Evolutionary conservation across 2,329 filamentous ascomycete genomes (phyloP).

Genomic region (Biscogniauxia marginata): DNA sequence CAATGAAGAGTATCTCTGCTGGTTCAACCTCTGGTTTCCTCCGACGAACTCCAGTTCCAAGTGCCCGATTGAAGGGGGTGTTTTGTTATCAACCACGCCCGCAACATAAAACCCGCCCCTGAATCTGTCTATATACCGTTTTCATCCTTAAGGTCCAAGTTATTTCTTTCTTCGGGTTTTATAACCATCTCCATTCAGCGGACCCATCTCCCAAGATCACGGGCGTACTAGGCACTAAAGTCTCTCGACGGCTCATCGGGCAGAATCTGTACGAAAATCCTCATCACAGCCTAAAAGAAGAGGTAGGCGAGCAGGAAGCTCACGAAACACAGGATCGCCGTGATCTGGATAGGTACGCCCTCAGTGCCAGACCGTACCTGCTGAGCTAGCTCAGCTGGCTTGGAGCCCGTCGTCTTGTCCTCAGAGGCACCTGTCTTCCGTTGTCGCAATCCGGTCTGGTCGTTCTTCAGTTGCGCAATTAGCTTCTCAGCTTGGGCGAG

Average conservation of each 20-base stretch:
- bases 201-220: neutral
- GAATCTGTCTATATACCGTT: too few relatives aligned
- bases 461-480: constrained; percentile 67
- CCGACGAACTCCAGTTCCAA: too few relatives aligned
- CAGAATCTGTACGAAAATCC: constrained; percentile 10
- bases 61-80: too few relatives aligned
- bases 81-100: too few relatives aligned
- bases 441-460: constrained; percentile 70
- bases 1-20: constrained; percentile 9
- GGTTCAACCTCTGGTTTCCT: too few relatives aligned
- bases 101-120: too few relatives aligned
- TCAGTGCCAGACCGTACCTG: constrained; percentile 59
- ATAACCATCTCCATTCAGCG: constrained; percentile 1
- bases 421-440: constrained; percentile 65
- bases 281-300: constrained; percentile 68
- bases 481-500: constrained; percentile 73
- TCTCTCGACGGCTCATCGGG: constrained; percentile 1
- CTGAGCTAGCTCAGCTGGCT: constrained; percentile 49
- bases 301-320: constrained; percentile 95
- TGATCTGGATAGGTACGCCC: constrained; percentile 84
- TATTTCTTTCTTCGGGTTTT: constrained; percentile 3
- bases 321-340: constrained; percentile 78
- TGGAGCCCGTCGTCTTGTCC: constrained; percentile 43
- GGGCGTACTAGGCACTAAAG: neutral
- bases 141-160: too few relatives aligned